phyloP scores from a whole-genome alignment of 805 yeast species.

The Candida andamanensis region DNA sequence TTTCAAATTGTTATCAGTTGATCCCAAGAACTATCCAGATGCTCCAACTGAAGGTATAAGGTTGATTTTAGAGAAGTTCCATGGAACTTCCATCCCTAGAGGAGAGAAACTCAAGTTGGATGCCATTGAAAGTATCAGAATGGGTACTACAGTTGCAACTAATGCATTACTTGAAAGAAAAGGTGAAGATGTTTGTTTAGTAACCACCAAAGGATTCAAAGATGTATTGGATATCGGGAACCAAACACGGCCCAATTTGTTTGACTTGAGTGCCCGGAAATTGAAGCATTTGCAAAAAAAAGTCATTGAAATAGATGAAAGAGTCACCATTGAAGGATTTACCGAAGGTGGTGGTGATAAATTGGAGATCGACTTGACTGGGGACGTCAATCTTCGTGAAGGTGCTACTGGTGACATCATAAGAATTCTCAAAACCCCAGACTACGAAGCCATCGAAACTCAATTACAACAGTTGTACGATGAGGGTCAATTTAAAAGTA shows the following conservation, averaged over 20 bases:
- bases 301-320: conserved; percentile 83
- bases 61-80: conserved; percentile 60
- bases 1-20: conserved; percentile 80
- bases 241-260: conserved; percentile 86
- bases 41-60: conserved; percentile 93
- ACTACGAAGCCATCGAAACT: conserved; percentile 17
- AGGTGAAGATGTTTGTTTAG: conserved; percentile 81
- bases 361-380: conserved; percentile 15
- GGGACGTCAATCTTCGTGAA: conserved; percentile 30
- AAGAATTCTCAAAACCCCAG: conserved; percentile 26
- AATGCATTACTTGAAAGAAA: conserved; percentile 90
- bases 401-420: conserved; percentile 32
- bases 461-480: conserved; percentile 23
- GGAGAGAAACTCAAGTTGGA: conserved; percentile 48
- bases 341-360: conserved; percentile 61
- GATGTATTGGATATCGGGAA: conserved; percentile 83
- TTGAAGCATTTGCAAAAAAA: conserved; percentile 66
- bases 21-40: conserved; percentile 80
- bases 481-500: conserved; percentile 19
- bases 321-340: conserved; percentile 73
- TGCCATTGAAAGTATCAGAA: conserved; percentile 61
- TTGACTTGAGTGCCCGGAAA: conserved; percentile 71
- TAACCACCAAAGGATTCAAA: conserved; percentile 84
- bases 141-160: conserved; percentile 96
- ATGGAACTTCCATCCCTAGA: conserved; percentile 47